A percentile compares a stretch with the other conserved stretches of the same genome.
Conservation (phyloP, 2,329 filamentous ascomycete species). For the Capronia coronata region DNA sequence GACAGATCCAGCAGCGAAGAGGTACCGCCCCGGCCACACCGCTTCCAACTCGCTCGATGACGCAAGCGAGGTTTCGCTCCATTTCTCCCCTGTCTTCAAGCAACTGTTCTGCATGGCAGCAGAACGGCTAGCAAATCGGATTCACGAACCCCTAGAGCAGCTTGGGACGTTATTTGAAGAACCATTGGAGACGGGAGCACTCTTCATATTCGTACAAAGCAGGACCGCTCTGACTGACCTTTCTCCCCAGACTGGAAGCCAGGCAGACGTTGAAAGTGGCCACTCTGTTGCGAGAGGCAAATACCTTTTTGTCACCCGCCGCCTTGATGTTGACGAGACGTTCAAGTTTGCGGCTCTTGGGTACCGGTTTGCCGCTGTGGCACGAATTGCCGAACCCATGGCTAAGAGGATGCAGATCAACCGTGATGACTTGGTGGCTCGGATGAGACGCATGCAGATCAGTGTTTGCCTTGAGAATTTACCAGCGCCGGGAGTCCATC, state of each 20-base stretch:
- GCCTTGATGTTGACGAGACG: constrained; percentile 53
- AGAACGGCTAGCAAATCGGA: constrained; percentile 60
- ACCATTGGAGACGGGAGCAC: constrained; percentile 59
- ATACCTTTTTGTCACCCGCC: constrained; percentile 70
- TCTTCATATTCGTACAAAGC: constrained; percentile 1
- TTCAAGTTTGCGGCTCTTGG: constrained; percentile 62
- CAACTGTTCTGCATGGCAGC: constrained; percentile 79
- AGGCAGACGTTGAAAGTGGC: constrained; percentile 33
- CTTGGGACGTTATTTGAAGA: constrained; percentile 69
- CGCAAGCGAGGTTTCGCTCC: constrained; percentile 40
- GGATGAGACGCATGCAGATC: constrained; percentile 58
- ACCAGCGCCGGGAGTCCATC: constrained; percentile 36
- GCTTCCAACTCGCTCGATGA: constrained; percentile 27
- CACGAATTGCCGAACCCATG: constrained; percentile 63
- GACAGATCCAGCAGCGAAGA: constrained; percentile 37
- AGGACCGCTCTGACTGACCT: constrained; percentile 22
- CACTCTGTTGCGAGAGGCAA: constrained; percentile 50
- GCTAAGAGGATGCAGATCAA: constrained; percentile 69
- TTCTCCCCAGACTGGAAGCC: constrained; percentile 30
- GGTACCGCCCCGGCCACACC: constrained; percentile 17
- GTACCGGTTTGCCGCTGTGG: constrained; percentile 67
- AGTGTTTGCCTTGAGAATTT: constrained; percentile 37
- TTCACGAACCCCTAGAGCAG: constrained; percentile 57
- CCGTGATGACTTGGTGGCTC: constrained; percentile 52
- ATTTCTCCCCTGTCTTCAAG: constrained; percentile 71